Evolutionary conservation across 148 eudicot genomes (phyloP), one percentile per base, ranked within the genome.

Genomic region (Euryodendron excelsum): DNA sequence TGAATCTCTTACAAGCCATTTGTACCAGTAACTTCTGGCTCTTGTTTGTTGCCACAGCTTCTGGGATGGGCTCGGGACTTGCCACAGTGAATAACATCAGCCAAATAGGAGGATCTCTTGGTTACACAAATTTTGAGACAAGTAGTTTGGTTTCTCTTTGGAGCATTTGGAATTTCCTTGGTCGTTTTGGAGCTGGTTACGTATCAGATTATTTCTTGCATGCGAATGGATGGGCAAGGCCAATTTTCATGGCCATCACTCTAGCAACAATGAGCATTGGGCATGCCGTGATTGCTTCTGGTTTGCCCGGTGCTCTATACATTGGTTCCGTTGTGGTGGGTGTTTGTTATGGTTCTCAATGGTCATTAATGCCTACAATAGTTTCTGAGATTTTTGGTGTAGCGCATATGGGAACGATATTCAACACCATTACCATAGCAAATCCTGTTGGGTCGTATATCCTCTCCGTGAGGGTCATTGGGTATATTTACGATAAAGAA

Each of bases 111-210:
- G 91, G 72, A 74, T 87, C 97, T 67, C 90, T 91, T 3, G 90
- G 91, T 7, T 91, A 90, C 82, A 75, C 89, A 0, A 56, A 69
- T 52, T 14, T 85, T 12, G 92, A 87, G 82, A 91, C 87, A 0
- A 86, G 85, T 18, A 91, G 90, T 74, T 84, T 93, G 53, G 93
- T 93, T 76, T 91, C 97, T 4, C 74, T 93, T 9, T 90, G 93
- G 95, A 89, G 97, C 80, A 93, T 93, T 9, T 90, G 91, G 92
- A 93, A 91, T 77, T 93, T 88, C 45, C 84, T 89, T 23, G 95
- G 97, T 17, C 89, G 95, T 21, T 90, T 93, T 83, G 97, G 95
- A 63, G 93, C 91, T 9, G 98, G 96, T 28, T 93, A 88, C 67
- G 33, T 87, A 17, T 93, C 98, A 3, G 96, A 93, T 60, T 85